A percentile compares a stretch with the other conserved stretches of the same genome.
Evolutionary conservation across 2,329 filamentous ascomycete genomes (phyloP).

Genomic region (Arthrinium puccinioides): DNA sequence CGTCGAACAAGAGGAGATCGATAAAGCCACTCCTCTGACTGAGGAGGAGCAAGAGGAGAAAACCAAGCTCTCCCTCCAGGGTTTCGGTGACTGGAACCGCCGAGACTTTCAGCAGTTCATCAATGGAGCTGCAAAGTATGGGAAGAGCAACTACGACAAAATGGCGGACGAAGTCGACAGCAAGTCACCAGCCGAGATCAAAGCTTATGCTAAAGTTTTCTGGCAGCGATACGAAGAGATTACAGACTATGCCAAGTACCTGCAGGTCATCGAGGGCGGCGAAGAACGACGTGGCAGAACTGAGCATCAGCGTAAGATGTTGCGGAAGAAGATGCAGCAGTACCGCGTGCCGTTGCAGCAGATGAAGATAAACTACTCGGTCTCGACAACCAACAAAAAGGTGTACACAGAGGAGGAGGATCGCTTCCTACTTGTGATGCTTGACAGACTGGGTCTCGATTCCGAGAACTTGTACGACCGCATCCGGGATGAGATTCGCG

Average conservation of each 20-base stretch:
- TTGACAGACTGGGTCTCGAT: slow-evolving; percentile 89
- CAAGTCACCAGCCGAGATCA: slow-evolving; percentile 79
- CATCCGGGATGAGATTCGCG: slow-evolving; percentile 94
- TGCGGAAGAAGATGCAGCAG: slow-evolving; percentile 91
- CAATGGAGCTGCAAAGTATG: slow-evolving; percentile 89
- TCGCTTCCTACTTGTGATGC: slow-evolving; percentile 84
- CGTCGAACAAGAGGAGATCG: slow-evolving; percentile 84
- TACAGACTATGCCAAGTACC: slow-evolving; percentile 78
- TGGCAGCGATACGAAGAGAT: slow-evolving; percentile 95
- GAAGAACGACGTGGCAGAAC: slow-evolving; percentile 86
- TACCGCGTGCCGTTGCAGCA: slow-evolving; percentile 97
- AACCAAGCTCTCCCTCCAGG: slow-evolving; percentile 69
- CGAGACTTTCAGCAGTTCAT: slow-evolving; percentile 98
- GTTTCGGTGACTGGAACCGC: slow-evolving; percentile 92
- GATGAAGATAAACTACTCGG: slow-evolving; percentile 97
- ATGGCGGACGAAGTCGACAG: slow-evolving; percentile 89
- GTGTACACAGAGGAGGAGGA: slow-evolving; percentile 99
- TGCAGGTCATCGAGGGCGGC: slow-evolving; percentile 84
- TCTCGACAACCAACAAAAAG: slow-evolving; percentile 99
- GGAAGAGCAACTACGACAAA: slow-evolving; percentile 73
- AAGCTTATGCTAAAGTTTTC: slow-evolving; percentile 88
- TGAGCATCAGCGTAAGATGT: slow-evolving; percentile 85
- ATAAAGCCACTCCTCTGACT: slow-evolving; percentile 79
- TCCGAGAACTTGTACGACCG: slow-evolving; percentile 84
- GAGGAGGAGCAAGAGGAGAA: slow-evolving; percentile 89